phyloP scores from a whole-genome alignment of 1,284 basidiomycete genomes.

The Ganoderma lingzhi region DNA sequence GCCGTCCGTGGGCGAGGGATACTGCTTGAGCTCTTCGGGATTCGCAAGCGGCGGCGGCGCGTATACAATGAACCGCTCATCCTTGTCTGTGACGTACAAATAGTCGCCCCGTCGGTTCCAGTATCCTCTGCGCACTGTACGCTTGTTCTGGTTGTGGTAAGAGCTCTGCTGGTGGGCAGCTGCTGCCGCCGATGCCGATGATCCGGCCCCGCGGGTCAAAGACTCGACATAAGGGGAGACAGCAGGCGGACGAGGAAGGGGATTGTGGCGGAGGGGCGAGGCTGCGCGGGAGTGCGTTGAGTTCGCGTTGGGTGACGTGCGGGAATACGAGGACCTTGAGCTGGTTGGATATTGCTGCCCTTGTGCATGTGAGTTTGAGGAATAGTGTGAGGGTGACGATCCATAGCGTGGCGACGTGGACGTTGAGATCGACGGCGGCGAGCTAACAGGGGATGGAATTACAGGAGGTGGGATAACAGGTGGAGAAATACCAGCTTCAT shows the following conservation, averaged over 20 bases:
- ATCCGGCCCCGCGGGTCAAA: conserved; percentile 21
- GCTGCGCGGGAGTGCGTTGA: conserved; percentile 23
- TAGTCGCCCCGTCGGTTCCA: conserved; percentile 80
- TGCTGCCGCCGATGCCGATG: conserved; percentile 40
- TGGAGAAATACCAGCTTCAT: not conserved
- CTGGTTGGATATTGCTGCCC: conserved; percentile 22
- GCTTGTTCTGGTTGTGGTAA: conserved; percentile 7
- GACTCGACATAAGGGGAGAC: conserved; percentile 29
- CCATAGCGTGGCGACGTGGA: conserved; percentile 25
- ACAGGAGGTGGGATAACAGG: conserved; percentile 20
- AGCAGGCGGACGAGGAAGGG: conserved; percentile 38
- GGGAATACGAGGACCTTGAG: conserved; percentile 16
- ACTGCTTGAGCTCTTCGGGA: conserved; percentile 64
- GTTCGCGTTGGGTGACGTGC: conserved; percentile 25
- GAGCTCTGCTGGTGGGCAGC: conserved; percentile 27
- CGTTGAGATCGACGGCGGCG: not conserved
- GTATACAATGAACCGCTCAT: conserved; percentile 63
- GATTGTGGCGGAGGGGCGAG: conserved; percentile 34
- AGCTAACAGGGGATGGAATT: conserved; percentile 21
- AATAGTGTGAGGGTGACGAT: conserved; percentile 15
- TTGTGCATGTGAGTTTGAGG: conserved; percentile 6
- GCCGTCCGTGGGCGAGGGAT: conserved; percentile 60
- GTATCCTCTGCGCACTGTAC: conserved; percentile 56
- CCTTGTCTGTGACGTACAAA: conserved; percentile 52
- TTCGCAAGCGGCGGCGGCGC: conserved; percentile 60